A percentile compares a stretch with the other conserved stretches of the same genome.
Evolutionary conservation across 208 protist species (phyloP).

Genomic region (Naegleria gruberi): DNA sequence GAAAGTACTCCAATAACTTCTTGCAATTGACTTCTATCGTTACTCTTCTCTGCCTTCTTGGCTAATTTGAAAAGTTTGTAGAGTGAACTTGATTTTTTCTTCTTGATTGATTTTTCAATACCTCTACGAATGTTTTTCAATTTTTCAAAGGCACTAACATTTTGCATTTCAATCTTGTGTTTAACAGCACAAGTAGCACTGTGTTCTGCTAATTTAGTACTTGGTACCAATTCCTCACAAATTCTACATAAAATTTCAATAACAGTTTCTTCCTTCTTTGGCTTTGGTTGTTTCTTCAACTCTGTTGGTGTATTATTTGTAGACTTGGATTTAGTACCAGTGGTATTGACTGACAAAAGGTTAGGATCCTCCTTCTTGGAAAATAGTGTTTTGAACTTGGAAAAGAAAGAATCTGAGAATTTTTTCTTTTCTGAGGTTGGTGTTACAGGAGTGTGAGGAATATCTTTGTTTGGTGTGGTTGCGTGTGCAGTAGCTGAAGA

Average conservation of each 20-base stretch:
- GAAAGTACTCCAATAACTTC: background rate
- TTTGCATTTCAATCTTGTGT: conserved; percentile 3
- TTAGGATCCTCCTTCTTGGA: background rate
- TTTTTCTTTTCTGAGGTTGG: background rate
- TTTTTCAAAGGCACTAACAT: background rate
- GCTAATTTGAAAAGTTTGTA: background rate
- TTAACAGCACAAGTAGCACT: background rate
- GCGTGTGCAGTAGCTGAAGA: background rate
- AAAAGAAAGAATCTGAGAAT: background rate
- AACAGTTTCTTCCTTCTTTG: background rate
- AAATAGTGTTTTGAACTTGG: background rate
- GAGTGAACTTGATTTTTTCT: background rate
- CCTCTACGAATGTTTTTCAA: background rate
- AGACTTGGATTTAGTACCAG: background rate
- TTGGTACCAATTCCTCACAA: conserved; percentile 25
- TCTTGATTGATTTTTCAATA: background rate
- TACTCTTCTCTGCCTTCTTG: background rate
- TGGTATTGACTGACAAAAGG: background rate
- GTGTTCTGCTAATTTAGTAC: conserved; percentile 23
- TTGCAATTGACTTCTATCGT: background rate
- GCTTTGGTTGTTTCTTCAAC: background rate
- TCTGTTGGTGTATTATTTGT: background rate
- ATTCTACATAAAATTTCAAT: conserved; percentile 24
- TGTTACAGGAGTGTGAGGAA: no score
- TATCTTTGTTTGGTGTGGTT: background rate